Evolutionary conservation across 108 stramenopile species (phyloP).

Genomic region (Pseudonitzschia multiseries): DNA sequence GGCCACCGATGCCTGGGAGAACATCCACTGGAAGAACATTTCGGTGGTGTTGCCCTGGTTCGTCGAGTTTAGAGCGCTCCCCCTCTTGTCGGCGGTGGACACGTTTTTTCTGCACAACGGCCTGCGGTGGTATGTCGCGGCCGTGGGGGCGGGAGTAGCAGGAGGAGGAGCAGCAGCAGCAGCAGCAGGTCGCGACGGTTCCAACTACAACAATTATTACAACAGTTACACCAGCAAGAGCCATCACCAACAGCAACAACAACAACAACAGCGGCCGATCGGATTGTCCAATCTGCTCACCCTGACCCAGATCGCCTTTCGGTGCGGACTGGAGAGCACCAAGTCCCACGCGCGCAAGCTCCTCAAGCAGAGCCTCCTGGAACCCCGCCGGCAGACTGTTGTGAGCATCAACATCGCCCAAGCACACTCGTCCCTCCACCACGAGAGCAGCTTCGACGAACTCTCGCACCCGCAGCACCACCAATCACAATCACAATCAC

Average conservation of each 20-base stretch:
- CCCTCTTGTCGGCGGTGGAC: constrained; percentile 17
- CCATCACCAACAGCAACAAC: no score
- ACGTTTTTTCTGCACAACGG: constrained; percentile 19
- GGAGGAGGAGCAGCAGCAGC: no score
- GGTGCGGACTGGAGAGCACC: constrained; percentile 16
- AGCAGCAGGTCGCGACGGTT: no score
- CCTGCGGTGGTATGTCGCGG: no score
- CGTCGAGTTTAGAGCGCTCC: constrained; percentile 16
- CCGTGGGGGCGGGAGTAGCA: no score
- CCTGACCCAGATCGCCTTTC: constrained; percentile 23
- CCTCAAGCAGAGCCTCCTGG: constrained; percentile 10
- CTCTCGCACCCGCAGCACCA: no score
- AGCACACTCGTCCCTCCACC: no score
- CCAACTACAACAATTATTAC: no score
- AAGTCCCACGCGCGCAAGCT: constrained; percentile 12
- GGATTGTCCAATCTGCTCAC: constrained; percentile 19
- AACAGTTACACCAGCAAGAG: no score
- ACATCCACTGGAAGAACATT: constrained; percentile 20
- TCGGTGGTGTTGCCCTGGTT: constrained; percentile 29
- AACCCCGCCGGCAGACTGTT: constrained; percentile 3
- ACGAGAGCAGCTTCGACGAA: neutral
- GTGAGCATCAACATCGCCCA: no score
- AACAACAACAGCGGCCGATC: no score
- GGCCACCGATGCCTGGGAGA: neutral
- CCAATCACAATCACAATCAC: no score